Percentiles rank a stretch among this genome's conserved stretches.
Evolutionary conservation across 208 protist species (phyloP).

Genomic region (Trichomonas tenax): DNA sequence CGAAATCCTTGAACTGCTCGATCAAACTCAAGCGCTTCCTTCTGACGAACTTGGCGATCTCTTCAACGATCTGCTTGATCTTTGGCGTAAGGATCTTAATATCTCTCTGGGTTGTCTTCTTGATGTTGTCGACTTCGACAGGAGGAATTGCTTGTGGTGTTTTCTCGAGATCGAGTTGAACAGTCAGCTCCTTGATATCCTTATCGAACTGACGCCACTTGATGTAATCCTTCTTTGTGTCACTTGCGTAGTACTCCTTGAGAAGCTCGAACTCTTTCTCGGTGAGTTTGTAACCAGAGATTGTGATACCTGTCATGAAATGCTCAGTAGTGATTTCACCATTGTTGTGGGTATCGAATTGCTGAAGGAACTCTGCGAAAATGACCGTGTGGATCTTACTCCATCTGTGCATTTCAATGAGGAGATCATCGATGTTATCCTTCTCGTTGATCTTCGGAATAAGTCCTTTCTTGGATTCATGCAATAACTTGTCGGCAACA

Average conservation of each 20-base stretch:
- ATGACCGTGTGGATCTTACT: neutral
- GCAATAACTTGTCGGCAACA: neutral
- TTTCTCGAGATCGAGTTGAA: neutral
- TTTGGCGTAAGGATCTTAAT: neutral
- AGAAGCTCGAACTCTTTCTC: neutral
- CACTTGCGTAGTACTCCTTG: neutral
- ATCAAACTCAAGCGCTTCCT: neutral
- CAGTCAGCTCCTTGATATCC: neutral
- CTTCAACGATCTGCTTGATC: neutral
- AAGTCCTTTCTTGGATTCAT: neutral
- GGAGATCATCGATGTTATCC: neutral
- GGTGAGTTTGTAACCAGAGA: neutral
- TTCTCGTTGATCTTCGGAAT: neutral
- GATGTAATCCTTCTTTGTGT: neutral
- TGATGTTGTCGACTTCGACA: neutral
- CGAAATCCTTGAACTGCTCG: conserved; percentile 6
- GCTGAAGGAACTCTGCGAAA: neutral
- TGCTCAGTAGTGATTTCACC: neutral
- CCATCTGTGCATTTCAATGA: neutral
- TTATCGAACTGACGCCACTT: neutral
- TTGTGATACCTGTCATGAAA: neutral
- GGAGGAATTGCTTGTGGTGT: neutral
- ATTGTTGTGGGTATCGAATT: neutral
- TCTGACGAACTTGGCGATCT: neutral
- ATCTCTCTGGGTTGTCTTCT: neutral